Evolutionary conservation across 345 rosid genomes (phyloP), one percentile per base, ranked within the genome.

Genomic region (Fremontodendron californicum): DNA sequence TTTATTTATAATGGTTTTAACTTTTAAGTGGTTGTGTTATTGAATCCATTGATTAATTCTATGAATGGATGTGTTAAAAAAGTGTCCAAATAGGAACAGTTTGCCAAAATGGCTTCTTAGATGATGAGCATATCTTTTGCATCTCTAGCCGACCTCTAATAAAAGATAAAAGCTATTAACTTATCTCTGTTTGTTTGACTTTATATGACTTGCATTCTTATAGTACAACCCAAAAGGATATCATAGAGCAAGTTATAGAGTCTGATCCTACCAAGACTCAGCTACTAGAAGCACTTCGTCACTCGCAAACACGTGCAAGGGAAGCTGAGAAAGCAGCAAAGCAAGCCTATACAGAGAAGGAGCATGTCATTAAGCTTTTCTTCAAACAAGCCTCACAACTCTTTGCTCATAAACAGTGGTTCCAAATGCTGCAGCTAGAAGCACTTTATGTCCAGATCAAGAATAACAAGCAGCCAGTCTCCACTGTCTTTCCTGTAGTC

Each of bases 231-330:
- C 55, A 33, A 10, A 74, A 81, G 77, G 84, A 80, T 39, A 68
- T 65, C 1, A 9, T 81, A 27, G 86, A 79, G 73, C 87, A 70
- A 70, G 77, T 70, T 75, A 58, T 82, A 3, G 90, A 89, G 78
- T 48, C 80, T 60, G 92, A 81, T 66, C 80, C 92, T 57, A 81
- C 87, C 81, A 96, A 91, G 83, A 83, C 92, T 33, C 87, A 89
- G 90, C 86, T 96, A 15, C 73, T 96, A 78, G 98, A 93, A 84
- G 99, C 98, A 29, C 86, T 96, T 33, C 49, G 95, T 42, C 97
- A 82, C 78, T 96, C 99, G 43, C 99, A 96, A 85, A 93, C 98
- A 13, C 91, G 99, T 25, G 98, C 99, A 40, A 90, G 99, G 81
- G 93, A 96, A 84, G 99, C 99, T 8, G 99, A 96, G 81, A 89